Evolutionary conservation across 345 rosid species (phyloP).

Genomic region (Hibiscus mutabilis): DNA sequence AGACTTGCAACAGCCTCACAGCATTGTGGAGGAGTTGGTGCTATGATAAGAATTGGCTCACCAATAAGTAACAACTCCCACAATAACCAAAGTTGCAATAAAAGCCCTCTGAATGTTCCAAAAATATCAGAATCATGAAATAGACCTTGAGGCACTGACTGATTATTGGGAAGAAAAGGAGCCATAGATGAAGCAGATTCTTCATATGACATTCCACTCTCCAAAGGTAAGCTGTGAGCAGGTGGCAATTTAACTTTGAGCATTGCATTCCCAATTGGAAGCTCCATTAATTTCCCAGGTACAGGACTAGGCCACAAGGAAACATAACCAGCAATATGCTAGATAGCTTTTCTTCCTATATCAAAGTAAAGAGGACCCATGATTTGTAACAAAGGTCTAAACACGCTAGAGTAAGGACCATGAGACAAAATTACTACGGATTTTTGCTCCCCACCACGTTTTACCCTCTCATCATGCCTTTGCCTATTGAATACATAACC

Average conservation of each 20-base stretch:
- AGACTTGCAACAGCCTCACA: conserved; percentile 96
- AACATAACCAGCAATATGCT: conserved; percentile 78
- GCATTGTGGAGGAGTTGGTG: conserved; percentile 95
- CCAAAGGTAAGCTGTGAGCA: conserved; percentile 75
- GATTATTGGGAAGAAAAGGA: conserved; percentile 86
- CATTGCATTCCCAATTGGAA: conserved; percentile 85
- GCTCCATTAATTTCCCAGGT: conserved; percentile 88
- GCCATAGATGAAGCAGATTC: conserved; percentile 85
- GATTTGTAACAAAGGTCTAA: conserved; percentile 88
- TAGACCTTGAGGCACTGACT: conserved; percentile 87
- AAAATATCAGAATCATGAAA: conserved; percentile 95
- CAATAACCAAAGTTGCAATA: conserved; percentile 84
- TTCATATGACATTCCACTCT: conserved; percentile 47
- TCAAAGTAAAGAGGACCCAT: conserved; percentile 94
- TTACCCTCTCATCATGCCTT: conserved; percentile 90
- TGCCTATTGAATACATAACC: conserved; percentile 94
- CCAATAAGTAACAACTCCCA: conserved; percentile 94
- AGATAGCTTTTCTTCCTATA: conserved; percentile 72
- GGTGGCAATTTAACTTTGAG: conserved; percentile 91
- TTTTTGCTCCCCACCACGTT: conserved; percentile 95
- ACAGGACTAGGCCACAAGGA: conserved; percentile 87
- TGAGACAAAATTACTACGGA: conserved; percentile 88
- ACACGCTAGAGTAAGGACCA: conserved; percentile 70
- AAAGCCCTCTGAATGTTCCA: conserved; percentile 69
- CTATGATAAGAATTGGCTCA: conserved; percentile 87